These are phyloP conservation scores for Bacidia gigantensis DNA, from an alignment of 495 filamentous ascomycete species.

Conservation along the genomic window DNA sequence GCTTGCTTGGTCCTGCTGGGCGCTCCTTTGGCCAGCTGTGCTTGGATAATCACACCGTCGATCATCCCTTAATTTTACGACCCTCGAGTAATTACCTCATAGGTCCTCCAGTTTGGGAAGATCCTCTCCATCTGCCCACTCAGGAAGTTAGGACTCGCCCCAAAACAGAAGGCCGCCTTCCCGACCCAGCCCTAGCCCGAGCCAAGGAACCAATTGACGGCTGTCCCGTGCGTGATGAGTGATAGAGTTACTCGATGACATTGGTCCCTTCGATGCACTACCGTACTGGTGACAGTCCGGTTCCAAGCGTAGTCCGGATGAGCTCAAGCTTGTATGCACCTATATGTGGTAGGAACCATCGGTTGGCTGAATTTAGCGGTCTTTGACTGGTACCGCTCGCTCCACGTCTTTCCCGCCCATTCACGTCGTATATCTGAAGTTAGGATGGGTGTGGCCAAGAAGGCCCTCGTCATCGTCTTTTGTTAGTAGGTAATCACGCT, in stretches of 20 bases:
- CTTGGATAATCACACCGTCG: background rate
- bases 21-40: background rate
- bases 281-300: no score
- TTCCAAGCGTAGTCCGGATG: no score
- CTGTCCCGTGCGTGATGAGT: background rate
- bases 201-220: background rate
- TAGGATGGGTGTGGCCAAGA: slow-evolving; percentile 32
- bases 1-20: no score
- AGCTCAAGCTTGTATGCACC: no score
- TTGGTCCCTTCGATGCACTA: background rate
- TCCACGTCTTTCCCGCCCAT: slow-evolving; percentile 16
- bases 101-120: background rate
- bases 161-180: background rate
- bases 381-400: background rate
- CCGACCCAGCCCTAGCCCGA: background rate
- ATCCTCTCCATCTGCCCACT: background rate
- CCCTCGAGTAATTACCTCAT: background rate
- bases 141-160: background rate
- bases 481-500: slow-evolving; percentile 28
- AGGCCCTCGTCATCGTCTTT: slow-evolving; percentile 20
- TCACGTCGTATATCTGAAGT: slow-evolving; percentile 28
- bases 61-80: background rate
- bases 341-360: no score
- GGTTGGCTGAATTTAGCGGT: background rate
- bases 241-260: background rate